Conservation (phyloP, 2,329 filamentous ascomycete genomes). For the Talaromyces piceae region DNA sequence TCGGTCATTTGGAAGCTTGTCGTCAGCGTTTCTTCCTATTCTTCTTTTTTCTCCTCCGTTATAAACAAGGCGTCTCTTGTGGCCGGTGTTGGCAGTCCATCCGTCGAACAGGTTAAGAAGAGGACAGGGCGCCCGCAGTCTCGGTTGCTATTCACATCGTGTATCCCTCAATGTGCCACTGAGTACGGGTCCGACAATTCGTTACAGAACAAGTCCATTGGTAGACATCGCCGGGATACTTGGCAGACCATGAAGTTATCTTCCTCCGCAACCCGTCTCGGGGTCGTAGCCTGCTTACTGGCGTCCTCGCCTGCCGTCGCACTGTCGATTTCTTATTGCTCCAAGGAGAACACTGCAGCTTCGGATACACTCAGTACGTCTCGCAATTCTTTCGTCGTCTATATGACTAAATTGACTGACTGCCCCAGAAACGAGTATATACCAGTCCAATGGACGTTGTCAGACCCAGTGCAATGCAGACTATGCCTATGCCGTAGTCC, state of each 20-base stretch:
- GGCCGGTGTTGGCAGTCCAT: background rate
- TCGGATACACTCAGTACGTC: constrained; percentile 30
- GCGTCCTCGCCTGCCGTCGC: constrained; percentile 16
- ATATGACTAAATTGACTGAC: constrained; percentile 1
- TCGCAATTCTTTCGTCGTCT: background rate
- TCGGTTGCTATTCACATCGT: no score
- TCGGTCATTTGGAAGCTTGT: no score
- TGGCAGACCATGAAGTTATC: background rate
- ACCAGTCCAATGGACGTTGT: constrained; percentile 42
- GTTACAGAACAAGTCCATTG: background rate
- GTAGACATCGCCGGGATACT: background rate
- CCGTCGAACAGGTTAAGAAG: background rate
- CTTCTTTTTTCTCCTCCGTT: background rate
- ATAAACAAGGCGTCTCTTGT: background rate
- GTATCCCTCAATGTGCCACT: background rate
- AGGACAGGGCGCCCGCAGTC: no score
- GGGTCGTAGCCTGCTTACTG: constrained; percentile 19
- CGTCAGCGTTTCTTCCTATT: no score
- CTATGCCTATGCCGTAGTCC: constrained; percentile 41
- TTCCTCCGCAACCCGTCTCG: background rate
- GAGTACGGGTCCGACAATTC: background rate
- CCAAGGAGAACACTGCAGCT: constrained; percentile 39
- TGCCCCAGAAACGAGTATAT: constrained; percentile 29
- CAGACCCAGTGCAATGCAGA: constrained; percentile 28
- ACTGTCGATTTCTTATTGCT: constrained; percentile 34